A percentile compares a stretch with the other conserved stretches of the same genome.
Conservation (phyloP, 208 protist species). For the Endotrypanum monterogeii region DNA sequence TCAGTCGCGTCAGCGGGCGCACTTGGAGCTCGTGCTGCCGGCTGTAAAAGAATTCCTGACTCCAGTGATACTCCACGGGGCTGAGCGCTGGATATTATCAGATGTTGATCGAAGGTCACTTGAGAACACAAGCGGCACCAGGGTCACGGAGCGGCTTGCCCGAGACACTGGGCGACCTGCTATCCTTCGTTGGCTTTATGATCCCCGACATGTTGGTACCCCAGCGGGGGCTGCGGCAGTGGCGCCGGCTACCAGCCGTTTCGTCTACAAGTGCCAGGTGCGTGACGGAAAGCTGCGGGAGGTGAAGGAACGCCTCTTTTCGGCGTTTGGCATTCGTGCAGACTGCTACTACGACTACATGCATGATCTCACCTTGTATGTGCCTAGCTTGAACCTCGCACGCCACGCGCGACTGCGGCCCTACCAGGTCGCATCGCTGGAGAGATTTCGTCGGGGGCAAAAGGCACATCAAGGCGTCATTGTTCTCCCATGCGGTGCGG, state of each 20-base stretch:
- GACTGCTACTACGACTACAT: constrained; percentile 89
- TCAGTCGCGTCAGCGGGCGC: constrained; percentile 66
- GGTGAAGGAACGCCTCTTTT: constrained; percentile 77
- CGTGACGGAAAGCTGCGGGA: constrained; percentile 65
- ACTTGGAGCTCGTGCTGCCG: constrained; percentile 69
- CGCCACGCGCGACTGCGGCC: constrained; percentile 73
- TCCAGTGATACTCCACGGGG: constrained; percentile 67
- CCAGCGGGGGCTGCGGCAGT: not conserved
- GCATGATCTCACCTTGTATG: constrained; percentile 67
- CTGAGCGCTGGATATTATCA: constrained; percentile 76
- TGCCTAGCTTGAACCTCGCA: constrained; percentile 57
- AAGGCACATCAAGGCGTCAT: constrained; percentile 96
- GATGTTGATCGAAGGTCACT: constrained; percentile 72
- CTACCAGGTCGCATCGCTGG: constrained; percentile 86
- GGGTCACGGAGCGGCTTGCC: not conserved
- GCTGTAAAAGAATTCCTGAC: constrained; percentile 63
- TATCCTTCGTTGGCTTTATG: constrained; percentile 45
- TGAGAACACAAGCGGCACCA: not conserved
- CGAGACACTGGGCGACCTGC: constrained; percentile 36
- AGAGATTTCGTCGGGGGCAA: constrained; percentile 77
- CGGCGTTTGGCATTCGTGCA: constrained; percentile 70
- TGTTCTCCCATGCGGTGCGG: constrained; percentile 99
- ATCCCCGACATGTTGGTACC: not conserved
- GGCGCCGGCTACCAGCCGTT: constrained; percentile 21
- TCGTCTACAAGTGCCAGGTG: constrained; percentile 87